phyloP scores from a whole-genome alignment of 2,329 filamentous ascomycete genomes.

The Fusarium foetens region DNA sequence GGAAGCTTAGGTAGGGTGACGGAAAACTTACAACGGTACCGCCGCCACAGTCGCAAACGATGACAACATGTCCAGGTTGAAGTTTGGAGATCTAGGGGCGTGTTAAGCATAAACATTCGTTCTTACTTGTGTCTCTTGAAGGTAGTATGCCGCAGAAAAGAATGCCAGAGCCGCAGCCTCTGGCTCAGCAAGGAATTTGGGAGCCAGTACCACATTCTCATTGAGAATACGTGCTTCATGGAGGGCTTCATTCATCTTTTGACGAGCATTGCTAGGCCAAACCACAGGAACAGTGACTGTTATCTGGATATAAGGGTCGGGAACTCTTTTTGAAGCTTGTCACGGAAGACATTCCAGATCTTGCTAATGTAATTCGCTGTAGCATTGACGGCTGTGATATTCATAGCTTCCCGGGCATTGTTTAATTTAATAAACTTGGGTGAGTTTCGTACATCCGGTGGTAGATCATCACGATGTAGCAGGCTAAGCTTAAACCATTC shows the following conservation, averaged over 20 bases:
- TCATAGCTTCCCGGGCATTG: rapidly evolving
- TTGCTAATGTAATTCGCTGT: neutral
- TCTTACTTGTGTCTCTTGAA: neutral
- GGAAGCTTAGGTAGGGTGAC: no score
- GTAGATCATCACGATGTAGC: neutral
- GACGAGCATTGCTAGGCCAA: neutral
- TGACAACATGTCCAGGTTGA: neutral
- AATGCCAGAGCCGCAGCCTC: neutral
- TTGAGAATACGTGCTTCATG: neutral
- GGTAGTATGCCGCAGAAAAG: neutral
- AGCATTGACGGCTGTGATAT: neutral
- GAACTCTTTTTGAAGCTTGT: rapidly evolving
- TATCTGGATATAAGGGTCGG: neutral
- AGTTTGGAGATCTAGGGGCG: neutral
- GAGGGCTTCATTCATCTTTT: neutral
- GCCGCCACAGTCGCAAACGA: neutral
- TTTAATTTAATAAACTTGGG: neutral
- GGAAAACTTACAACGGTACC: neutral
- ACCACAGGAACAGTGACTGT: neutral
- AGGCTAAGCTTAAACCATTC: constrained; percentile 11
- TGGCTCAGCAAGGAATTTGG: neutral
- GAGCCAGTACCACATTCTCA: neutral
- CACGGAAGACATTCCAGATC: neutral
- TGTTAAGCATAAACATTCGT: neutral
- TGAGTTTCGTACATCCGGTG: neutral